phyloP scores from a whole-genome alignment of 441 rosid genomes.

The Syzygium malaccense region DNA sequence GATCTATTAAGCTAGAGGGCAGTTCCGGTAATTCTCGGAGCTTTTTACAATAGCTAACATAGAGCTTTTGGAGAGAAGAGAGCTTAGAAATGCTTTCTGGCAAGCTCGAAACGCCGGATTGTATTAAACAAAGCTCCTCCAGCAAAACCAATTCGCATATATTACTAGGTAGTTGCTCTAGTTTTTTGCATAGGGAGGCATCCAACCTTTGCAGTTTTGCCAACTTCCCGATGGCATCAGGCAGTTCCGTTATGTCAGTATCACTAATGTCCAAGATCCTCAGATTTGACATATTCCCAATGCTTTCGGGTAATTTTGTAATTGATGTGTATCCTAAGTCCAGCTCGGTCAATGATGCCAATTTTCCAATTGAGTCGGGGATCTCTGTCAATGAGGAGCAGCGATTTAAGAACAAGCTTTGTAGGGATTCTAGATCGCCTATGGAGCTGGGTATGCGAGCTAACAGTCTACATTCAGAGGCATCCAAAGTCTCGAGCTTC shows the following conservation, averaged over 20 bases:
- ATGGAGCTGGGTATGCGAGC: fast-evolving
- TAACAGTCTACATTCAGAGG: background rate
- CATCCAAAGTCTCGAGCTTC: background rate
- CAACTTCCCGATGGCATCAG: background rate
- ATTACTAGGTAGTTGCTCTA: background rate
- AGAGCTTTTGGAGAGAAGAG: background rate
- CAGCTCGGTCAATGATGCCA: background rate
- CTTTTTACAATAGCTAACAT: background rate
- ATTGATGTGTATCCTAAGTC: background rate
- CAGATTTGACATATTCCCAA: background rate
- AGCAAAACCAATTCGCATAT: background rate
- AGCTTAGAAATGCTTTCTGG: background rate
- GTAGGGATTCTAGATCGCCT: background rate
- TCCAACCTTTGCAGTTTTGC: background rate
- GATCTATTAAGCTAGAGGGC: background rate
- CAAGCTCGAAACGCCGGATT: background rate
- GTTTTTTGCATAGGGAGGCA: background rate
- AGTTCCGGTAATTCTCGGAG: background rate
- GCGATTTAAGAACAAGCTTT: fast-evolving
- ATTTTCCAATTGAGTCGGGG: background rate
- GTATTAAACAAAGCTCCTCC: background rate
- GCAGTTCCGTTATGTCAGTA: background rate
- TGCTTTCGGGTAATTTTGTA: background rate
- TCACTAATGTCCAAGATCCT: background rate
- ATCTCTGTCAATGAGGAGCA: background rate